These are phyloP conservation scores for Alternaria solani DNA, from an alignment of 2,329 filamentous ascomycete species.

Conservation along the genomic window DNA sequence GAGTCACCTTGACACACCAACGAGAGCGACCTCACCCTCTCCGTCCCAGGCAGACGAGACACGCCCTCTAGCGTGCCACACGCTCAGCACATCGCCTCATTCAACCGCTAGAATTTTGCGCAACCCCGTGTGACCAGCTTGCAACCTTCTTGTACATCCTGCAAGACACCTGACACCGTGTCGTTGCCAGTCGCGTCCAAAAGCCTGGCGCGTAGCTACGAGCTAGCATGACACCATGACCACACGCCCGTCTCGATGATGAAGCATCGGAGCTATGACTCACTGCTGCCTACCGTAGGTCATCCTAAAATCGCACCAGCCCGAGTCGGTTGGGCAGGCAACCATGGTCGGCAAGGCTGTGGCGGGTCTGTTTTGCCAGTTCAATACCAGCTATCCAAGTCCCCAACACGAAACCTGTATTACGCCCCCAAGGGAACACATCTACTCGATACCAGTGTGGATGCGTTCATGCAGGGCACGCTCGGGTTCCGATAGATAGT, in stretches of 20 bases:
- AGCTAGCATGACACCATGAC: constrained; percentile 17
- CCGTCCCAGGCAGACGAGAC: constrained; percentile 30
- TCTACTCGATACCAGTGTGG: neutral
- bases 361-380: neutral
- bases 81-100: constrained; percentile 15
- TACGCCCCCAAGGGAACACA: neutral
- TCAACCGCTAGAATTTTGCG: constrained; percentile 22
- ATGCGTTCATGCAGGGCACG: neutral
- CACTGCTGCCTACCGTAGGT: constrained; percentile 22
- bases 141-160: constrained; percentile 21
- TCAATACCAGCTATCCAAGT: neutral
- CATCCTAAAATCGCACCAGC: neutral
- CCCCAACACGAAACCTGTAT: neutral
- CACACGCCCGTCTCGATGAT: constrained; percentile 17
- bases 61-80: constrained; percentile 16
- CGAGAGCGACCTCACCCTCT: constrained; percentile 15
- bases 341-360: constrained; percentile 12
- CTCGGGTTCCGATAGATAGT: neutral
- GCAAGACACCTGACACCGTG: constrained; percentile 43
- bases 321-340: constrained; percentile 11
- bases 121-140: constrained; percentile 25
- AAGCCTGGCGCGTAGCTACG: constrained; percentile 14
- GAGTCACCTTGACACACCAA: constrained; percentile 33
- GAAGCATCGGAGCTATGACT: constrained; percentile 18
- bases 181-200: constrained; percentile 23